Conservation (phyloP, 164 flowering plant genomes). For the Akebia trifoliata region DNA sequence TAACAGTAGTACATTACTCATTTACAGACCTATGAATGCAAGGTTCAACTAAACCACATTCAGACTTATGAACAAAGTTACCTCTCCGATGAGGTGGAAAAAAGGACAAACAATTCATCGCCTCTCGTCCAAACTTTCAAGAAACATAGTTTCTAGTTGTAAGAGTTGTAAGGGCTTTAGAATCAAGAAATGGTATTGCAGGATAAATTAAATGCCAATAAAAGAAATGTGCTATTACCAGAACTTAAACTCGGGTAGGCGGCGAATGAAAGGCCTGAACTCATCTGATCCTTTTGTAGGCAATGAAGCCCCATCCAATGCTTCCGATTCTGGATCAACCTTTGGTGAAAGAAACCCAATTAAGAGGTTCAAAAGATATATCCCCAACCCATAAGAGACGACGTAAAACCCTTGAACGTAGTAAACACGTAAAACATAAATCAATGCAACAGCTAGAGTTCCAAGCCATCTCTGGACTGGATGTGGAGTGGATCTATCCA, state of each 20-base stretch:
- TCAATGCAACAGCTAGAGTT: slow-evolving; percentile 41
- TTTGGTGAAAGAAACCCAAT: slow-evolving; percentile 86
- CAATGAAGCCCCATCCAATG: slow-evolving; percentile 61
- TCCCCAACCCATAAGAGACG: slow-evolving; percentile 70
- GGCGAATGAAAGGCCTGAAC: slow-evolving; percentile 82
- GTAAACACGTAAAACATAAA: slow-evolving; percentile 63
- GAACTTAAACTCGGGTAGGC: slow-evolving; percentile 91
- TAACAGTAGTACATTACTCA: no score
- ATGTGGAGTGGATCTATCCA: slow-evolving; percentile 74
- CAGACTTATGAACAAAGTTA: no score
- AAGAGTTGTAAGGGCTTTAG: no score
- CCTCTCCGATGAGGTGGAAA: no score
- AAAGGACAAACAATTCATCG: no score
- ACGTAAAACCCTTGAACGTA: slow-evolving; percentile 74
- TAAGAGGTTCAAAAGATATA: slow-evolving; percentile 67
- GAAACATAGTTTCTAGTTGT: no score
- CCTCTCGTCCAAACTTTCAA: no score
- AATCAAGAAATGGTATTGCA: no score
- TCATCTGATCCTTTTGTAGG: slow-evolving; percentile 83
- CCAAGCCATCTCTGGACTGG: slow-evolving; percentile 70
- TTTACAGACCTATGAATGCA: no score
- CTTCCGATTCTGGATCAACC: slow-evolving; percentile 76
- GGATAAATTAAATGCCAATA: neutral
- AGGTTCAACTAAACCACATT: no score
- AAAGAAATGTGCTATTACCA: slow-evolving; percentile 44